Evolutionary conservation across 1,284 basidiomycete genomes (phyloP).

Genomic region (Sporisorium sorghi): DNA sequence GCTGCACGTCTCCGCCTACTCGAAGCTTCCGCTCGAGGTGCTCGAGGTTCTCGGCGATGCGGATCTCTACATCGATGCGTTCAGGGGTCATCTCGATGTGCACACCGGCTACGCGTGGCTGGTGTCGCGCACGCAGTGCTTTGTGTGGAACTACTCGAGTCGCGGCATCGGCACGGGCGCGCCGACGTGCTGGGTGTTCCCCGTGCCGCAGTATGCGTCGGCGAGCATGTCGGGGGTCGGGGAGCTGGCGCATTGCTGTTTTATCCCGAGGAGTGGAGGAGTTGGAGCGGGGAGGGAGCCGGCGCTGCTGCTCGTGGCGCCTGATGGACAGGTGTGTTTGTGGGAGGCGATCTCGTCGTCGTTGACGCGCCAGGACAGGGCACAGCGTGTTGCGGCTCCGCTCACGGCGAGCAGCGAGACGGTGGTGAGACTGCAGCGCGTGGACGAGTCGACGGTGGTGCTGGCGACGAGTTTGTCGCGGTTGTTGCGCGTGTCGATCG

Average conservation of each 20-base stretch:
- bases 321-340: constrained; percentile 47
- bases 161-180: constrained; percentile 43
- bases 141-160: constrained; percentile 62
- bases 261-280: constrained; percentile 52
- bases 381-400: constrained; percentile 33
- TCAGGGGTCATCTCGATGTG: constrained; percentile 51
- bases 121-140: constrained; percentile 51
- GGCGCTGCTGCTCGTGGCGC: constrained; percentile 53
- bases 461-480: constrained; percentile 57
- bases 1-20: constrained; percentile 52
- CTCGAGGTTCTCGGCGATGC: constrained; percentile 33
- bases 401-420: constrained; percentile 40
- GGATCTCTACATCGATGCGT: constrained; percentile 55
- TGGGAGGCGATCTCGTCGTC: constrained; percentile 60
- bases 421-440: constrained; percentile 43
- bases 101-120: constrained; percentile 59
- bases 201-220: constrained; percentile 42
- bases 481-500: constrained; percentile 48
- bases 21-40: constrained; percentile 49
- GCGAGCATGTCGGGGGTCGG: constrained; percentile 33
- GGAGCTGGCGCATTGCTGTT: constrained; percentile 40
- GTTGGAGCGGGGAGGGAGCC: constrained; percentile 47
- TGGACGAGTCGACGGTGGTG: constrained; percentile 42
- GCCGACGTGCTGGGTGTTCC: constrained; percentile 57
- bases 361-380: constrained; percentile 38